Evolutionary conservation across 345 rosid species (phyloP), one percentile per base, ranked within the genome.

Genomic region (Melastoma malabathricum): DNA sequence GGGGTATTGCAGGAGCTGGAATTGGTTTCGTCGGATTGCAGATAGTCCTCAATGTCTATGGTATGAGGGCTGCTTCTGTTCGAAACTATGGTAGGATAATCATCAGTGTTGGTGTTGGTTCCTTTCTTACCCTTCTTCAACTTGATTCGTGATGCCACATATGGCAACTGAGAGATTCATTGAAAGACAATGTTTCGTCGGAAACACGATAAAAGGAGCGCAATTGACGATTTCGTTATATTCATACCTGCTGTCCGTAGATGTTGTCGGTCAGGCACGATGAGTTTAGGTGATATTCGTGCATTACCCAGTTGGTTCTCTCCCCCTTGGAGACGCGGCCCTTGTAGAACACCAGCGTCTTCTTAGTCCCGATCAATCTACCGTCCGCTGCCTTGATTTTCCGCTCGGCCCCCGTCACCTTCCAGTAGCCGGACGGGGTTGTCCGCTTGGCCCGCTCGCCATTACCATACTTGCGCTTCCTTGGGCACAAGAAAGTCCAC

Each of bases 391-490:
- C 44, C 13, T 4, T 62, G 58, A 78, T 48, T 0, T 1, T 1
- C n/a, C 70, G 64, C 17, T 62, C 55, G 12, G 39, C 23, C 3
- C 85, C 73, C 0, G 85, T 79, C 22, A 54, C 63, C 56, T 82
- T 82, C 85, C 85, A 82, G 55, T 12, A 79, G 3, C 89, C 85
- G 58, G 52, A n/a, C 1, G 9, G 46, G 0, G 79, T 74, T 5
- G 22, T 53, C 16, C 83, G 59, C 14, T 48, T 56, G 44, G 45
- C 17, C 25, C 62, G 38, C 4, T 54, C 55, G 34, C 74, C 68
- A 44, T 49, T 49, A 0, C 23, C 18, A 39, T 69, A 67, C 61
- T 63, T 66, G 47, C 50, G 50, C 29, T 61, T 64, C 1, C 54
- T 62, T 0, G 43, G 55, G 22, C 68, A 61, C 57, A 70, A 76